A percentile compares a stretch with the other conserved stretches of the same genome.
These are phyloP conservation scores for Cenchrus fungigraminus DNA, from an alignment of 176 grass and related monocot genomes.

Conservation along the genomic window DNA sequence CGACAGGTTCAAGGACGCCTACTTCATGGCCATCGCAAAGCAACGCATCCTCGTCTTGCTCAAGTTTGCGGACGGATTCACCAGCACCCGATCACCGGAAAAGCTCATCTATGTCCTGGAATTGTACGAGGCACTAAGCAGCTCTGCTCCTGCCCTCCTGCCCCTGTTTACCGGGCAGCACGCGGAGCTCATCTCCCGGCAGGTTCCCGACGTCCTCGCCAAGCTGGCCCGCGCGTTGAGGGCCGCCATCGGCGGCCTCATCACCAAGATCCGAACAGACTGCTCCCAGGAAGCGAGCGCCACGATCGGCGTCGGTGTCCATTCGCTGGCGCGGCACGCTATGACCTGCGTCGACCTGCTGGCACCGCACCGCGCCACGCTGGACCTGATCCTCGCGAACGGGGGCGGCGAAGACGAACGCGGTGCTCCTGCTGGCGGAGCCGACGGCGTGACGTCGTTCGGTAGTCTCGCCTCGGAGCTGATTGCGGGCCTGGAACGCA, in stretches of 20 bases:
- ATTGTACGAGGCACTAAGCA: conserved; percentile 20
- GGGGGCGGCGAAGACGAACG: background rate
- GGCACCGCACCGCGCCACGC: background rate
- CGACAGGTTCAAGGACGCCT: conserved; percentile 42
- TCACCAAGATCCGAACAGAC: background rate
- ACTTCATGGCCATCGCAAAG: conserved; percentile 32
- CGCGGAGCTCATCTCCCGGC: conserved; percentile 17
- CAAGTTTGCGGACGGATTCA: conserved; percentile 35
- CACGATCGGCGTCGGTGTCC: background rate
- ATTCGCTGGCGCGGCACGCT: conserved; percentile 25
- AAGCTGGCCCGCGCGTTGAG: conserved; percentile 24
- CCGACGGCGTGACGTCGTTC: background rate
- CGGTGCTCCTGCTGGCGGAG: background rate
- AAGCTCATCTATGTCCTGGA: conserved; percentile 38
- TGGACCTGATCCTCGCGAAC: conserved; percentile 12
- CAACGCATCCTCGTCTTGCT: conserved; percentile 20
- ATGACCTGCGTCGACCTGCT: conserved; percentile 30
- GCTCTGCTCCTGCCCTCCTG: background rate
- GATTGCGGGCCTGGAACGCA: conserved; percentile 4
- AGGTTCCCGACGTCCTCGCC: conserved; percentile 8
- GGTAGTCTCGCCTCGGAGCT: conserved; percentile 14
- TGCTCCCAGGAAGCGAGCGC: background rate
- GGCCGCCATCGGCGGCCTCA: background rate
- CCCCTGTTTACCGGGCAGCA: background rate
- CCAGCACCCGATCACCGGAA: background rate